phyloP scores from a whole-genome alignment of 2,329 filamentous ascomycete species.

The Tolypocladium guangdongense region DNA sequence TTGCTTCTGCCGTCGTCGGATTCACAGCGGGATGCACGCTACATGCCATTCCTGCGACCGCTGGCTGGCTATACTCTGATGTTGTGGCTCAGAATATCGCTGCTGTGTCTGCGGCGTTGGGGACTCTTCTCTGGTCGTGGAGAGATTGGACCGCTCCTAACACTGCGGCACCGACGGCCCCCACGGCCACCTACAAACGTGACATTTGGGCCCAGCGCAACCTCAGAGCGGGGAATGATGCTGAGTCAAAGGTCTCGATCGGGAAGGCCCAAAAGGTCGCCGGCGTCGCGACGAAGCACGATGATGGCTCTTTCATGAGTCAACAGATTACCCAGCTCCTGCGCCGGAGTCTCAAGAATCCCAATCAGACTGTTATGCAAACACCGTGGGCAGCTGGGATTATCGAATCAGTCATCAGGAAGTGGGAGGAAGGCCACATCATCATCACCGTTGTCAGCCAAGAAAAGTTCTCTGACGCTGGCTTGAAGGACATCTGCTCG shows the following conservation, averaged over 20 bases:
- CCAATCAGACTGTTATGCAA: conserved; percentile 6
- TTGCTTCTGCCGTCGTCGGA: conserved; percentile 18
- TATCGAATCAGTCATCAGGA: conserved; percentile 9
- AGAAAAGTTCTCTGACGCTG: conserved; percentile 14
- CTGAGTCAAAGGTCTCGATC: not conserved
- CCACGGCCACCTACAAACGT: not conserved
- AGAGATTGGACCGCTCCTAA: conserved; percentile 10
- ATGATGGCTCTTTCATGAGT: conserved; percentile 7
- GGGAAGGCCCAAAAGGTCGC: not conserved
- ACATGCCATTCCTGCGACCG: conserved; percentile 15
- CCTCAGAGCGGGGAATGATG: conserved; percentile 2
- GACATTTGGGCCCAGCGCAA: conserved; percentile 5
- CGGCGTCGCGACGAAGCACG: conserved; percentile 1
- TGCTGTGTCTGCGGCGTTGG: conserved; percentile 17
- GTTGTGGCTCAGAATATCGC: conserved; percentile 20
- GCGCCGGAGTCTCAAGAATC: conserved; percentile 7
- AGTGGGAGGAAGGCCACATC: conserved; percentile 14
- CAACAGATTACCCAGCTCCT: conserved; percentile 12
- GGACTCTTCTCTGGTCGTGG: conserved; percentile 20
- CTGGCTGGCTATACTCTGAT: conserved; percentile 18
- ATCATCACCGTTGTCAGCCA: conserved; percentile 12
- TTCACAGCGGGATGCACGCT: conserved; percentile 21
- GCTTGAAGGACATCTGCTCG: conserved; percentile 13
- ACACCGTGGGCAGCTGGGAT: conserved; percentile 9
- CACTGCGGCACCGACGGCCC: not conserved